These are phyloP conservation scores for Rhododendron mucronatum DNA, from an alignment of 148 eudicot species.

Conservation along the genomic window DNA sequence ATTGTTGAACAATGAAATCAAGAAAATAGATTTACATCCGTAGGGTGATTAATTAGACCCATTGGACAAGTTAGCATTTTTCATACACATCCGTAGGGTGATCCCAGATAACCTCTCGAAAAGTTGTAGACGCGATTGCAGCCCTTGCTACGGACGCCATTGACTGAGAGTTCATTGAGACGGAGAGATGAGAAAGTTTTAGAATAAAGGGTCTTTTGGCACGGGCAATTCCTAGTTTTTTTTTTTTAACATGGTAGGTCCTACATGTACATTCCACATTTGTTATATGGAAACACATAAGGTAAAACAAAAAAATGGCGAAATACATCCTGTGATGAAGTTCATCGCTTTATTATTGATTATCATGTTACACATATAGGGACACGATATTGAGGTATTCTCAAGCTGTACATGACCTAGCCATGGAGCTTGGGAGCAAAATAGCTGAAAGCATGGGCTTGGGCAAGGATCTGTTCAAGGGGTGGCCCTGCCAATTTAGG, in stretches of 20 bases:
- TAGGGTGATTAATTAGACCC: background rate
- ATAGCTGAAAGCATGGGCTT: constrained; percentile 47
- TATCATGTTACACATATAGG: constrained; percentile 20
- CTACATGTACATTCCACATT: background rate
- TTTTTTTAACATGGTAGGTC: background rate
- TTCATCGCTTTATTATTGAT: background rate
- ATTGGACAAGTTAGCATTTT: background rate
- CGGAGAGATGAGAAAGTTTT: background rate
- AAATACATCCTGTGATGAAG: background rate
- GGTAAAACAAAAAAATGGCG: background rate
- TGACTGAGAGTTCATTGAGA: background rate
- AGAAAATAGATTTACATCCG: too few relatives aligned
- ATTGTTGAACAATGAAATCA: too few relatives aligned
- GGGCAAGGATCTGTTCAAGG: constrained; percentile 28
- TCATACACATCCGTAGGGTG: background rate
- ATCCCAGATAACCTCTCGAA: background rate
- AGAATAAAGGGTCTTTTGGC: background rate
- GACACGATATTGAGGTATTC: constrained; percentile 44
- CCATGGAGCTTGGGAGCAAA: constrained; percentile 33
- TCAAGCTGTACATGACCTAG: constrained; percentile 37
- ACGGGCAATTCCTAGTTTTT: background rate
- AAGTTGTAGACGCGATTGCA: background rate
- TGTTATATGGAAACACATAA: background rate
- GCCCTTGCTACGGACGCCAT: background rate
- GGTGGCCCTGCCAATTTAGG: constrained; percentile 46